These are phyloP conservation scores for Talinum fruticosum DNA, from an alignment of 148 eudicot species.

Conservation along the genomic window DNA sequence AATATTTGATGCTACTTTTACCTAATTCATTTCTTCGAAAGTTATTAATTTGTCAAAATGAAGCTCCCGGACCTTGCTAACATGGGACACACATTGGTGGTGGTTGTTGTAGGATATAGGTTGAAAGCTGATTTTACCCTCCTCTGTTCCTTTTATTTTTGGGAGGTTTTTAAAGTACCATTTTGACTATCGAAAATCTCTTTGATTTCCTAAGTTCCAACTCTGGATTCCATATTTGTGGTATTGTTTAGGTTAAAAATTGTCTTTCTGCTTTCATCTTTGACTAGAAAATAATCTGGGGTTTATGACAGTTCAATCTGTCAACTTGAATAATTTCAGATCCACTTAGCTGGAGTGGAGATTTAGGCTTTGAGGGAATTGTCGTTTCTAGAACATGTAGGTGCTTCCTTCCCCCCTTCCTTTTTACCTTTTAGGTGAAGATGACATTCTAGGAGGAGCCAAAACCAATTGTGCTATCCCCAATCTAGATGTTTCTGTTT, in stretches of 20 bases:
- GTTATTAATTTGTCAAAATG: too few relatives aligned
- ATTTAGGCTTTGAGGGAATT: neutral
- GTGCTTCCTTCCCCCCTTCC: neutral
- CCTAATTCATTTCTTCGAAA: too few relatives aligned
- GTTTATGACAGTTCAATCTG: neutral
- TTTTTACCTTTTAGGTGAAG: neutral
- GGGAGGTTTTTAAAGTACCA: too few relatives aligned
- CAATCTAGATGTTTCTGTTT: neutral
- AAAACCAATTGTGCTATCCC: neutral
- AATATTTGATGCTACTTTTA: too few relatives aligned
- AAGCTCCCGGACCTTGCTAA: too few relatives aligned
- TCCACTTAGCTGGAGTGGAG: neutral
- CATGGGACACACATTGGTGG: too few relatives aligned
- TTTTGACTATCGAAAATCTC: too few relatives aligned
- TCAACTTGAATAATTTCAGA: neutral
- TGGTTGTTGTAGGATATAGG: neutral
- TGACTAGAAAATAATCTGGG: neutral
- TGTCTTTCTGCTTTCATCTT: neutral
- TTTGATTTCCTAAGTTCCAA: too few relatives aligned
- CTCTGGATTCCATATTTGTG: neutral
- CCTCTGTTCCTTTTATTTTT: neutral
- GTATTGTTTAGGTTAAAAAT: neutral
- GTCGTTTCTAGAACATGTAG: neutral
- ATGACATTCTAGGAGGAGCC: neutral
- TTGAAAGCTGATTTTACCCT: neutral